phyloP scores from a whole-genome alignment of 225 moss, liverwort and hornwort species.

The Sphagnum tenellum region DNA sequence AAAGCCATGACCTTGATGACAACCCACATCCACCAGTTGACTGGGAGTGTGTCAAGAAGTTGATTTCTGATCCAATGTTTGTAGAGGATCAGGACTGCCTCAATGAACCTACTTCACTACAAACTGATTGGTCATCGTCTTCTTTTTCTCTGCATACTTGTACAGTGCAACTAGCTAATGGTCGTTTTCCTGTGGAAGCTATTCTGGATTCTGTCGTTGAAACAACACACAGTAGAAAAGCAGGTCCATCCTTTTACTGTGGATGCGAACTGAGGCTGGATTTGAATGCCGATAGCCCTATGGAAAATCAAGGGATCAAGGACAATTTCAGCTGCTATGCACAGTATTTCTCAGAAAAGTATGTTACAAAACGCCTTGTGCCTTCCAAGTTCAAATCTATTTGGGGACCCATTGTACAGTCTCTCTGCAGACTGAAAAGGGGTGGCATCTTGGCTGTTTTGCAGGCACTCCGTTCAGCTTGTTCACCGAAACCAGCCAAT shows the following conservation, averaged over 20 bases:
- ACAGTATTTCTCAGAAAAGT: constrained; percentile 54
- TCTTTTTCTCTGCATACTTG: neutral
- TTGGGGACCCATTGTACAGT: neutral
- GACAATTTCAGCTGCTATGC: constrained; percentile 26
- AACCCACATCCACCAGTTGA: constrained; percentile 18
- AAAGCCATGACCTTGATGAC: constrained; percentile 1
- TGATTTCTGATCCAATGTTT: constrained; percentile 20
- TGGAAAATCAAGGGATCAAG: constrained; percentile 16
- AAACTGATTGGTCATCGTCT: too few relatives aligned
- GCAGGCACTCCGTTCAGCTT: constrained; percentile 45
- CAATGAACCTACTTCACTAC: too few relatives aligned
- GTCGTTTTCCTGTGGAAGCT: constrained; percentile 27
- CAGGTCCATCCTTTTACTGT: constrained; percentile 19
- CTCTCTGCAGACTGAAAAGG: too few relatives aligned
- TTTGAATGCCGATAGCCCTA: constrained; percentile 54
- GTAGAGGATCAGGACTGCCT: too few relatives aligned
- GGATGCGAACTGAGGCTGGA: constrained; percentile 39
- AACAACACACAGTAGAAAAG: constrained; percentile 44
- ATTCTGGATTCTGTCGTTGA: constrained; percentile 65
- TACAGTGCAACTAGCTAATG: constrained; percentile 44
- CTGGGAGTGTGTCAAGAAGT: constrained; percentile 35
- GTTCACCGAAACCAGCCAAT: constrained; percentile 35
- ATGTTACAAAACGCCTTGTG: constrained; percentile 1
- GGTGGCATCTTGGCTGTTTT: too few relatives aligned
- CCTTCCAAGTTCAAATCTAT: too few relatives aligned